Evolutionary conservation across 164 flowering plant genomes (phyloP).

Genomic region (Liquidambar formosana): DNA sequence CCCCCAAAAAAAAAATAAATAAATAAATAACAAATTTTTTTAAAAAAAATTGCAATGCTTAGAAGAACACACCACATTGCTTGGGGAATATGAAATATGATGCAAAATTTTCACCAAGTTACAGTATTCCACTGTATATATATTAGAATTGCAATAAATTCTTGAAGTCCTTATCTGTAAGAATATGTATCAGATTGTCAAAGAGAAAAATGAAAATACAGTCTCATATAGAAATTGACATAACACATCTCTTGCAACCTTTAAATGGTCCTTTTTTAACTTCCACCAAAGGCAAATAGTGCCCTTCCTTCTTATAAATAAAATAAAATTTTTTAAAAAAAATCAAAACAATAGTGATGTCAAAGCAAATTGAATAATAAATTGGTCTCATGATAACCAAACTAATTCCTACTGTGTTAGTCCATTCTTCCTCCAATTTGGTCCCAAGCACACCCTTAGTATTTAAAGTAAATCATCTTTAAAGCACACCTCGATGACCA

Average conservation of each 20-base stretch:
- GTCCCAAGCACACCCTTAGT: neutral
- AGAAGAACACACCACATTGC: too few species aligned
- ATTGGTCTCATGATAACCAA: neutral
- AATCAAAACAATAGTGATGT: neutral
- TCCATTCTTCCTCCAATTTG: conserved; percentile 5
- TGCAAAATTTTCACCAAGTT: too few species aligned
- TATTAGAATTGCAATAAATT: too few species aligned
- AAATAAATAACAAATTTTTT: too few species aligned
- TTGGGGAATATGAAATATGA: too few species aligned
- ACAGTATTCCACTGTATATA: too few species aligned
- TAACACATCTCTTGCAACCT: neutral
- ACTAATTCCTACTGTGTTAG: neutral
- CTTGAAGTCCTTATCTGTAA: too few species aligned
- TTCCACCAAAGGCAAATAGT: neutral
- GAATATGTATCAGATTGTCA: too few species aligned
- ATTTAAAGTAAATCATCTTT: neutral
- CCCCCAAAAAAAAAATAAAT: too few species aligned
- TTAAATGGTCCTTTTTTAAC: neutral
- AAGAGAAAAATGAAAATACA: neutral
- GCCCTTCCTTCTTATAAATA: too few species aligned
- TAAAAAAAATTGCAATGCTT: too few species aligned
- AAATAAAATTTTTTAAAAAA: neutral
- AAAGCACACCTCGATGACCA: conserved; percentile 85
- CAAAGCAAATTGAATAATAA: neutral
- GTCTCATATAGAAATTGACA: neutral